These are phyloP conservation scores for Spiraea crenata DNA, from an alignment of 331 rosid species.

Conservation along the genomic window DNA sequence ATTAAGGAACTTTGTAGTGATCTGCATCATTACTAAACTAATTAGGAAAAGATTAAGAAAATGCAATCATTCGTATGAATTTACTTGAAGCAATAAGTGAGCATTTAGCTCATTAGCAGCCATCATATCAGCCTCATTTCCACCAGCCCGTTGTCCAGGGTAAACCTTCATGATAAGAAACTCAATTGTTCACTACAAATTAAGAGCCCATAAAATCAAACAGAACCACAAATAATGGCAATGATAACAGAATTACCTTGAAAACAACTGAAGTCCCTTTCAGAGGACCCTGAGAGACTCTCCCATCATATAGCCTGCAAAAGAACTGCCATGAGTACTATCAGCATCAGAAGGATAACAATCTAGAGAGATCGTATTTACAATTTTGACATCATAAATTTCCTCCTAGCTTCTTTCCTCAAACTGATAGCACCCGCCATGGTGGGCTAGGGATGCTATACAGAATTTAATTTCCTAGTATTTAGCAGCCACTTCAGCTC, in stretches of 20 bases:
- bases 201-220: background rate
- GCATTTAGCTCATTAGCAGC: constrained; percentile 94
- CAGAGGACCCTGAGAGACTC: constrained; percentile 75
- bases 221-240: background rate
- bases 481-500: too few species aligned
- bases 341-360: constrained; percentile 32
- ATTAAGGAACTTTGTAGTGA: background rate
- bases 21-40: background rate
- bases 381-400: background rate
- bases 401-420: background rate
- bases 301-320: constrained; percentile 94
- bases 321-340: constrained; percentile 54
- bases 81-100: constrained; percentile 73
- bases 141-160: constrained; percentile 84
- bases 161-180: constrained; percentile 59
- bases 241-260: constrained; percentile 49
- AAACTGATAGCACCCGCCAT: background rate
- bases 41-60: background rate
- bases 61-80: constrained; percentile 5
- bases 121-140: constrained; percentile 86
- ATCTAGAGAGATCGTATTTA: background rate
- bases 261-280: constrained; percentile 67
- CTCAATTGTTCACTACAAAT: constrained; percentile 18
- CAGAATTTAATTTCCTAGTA: too few species aligned
- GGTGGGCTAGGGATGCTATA: background rate